phyloP scores from a whole-genome alignment of 768 basidiomycete genomes.

The Pleurotus sapidus region DNA sequence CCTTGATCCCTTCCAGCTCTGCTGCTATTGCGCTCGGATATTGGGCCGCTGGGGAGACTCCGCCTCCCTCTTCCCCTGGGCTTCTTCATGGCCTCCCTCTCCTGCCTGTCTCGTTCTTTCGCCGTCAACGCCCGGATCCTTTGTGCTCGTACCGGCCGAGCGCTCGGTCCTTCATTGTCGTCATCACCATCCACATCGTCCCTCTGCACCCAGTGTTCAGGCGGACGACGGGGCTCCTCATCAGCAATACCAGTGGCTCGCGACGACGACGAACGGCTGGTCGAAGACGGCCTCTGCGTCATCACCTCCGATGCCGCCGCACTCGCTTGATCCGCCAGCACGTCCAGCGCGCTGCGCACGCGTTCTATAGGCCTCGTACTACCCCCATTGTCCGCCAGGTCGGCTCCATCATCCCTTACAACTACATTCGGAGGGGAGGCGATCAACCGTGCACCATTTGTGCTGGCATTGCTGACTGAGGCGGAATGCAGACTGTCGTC shows the following conservation, averaged over 20 bases:
- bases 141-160: background rate
- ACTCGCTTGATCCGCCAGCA: conserved; percentile 72
- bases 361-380: conserved; percentile 18
- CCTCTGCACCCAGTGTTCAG: background rate
- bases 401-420: background rate
- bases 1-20: background rate
- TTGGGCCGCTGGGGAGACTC: background rate
- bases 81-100: background rate
- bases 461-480: background rate
- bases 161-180: background rate
- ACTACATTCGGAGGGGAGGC: background rate
- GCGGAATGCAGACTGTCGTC: background rate
- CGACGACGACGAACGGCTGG: background rate
- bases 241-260: background rate
- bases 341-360: conserved; percentile 59
- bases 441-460: conserved; percentile 2
- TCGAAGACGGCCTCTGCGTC: background rate
- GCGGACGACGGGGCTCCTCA: background rate
- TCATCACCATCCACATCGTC: background rate
- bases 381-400: background rate
- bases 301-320: conserved; percentile 22
- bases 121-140: background rate
- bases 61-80: background rate
- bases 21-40: background rate
- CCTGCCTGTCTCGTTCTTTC: background rate